Base-by-base conservation (phyloP, 2,329 filamentous ascomycete genomes). In the Pyrenophora teres region DNA sequence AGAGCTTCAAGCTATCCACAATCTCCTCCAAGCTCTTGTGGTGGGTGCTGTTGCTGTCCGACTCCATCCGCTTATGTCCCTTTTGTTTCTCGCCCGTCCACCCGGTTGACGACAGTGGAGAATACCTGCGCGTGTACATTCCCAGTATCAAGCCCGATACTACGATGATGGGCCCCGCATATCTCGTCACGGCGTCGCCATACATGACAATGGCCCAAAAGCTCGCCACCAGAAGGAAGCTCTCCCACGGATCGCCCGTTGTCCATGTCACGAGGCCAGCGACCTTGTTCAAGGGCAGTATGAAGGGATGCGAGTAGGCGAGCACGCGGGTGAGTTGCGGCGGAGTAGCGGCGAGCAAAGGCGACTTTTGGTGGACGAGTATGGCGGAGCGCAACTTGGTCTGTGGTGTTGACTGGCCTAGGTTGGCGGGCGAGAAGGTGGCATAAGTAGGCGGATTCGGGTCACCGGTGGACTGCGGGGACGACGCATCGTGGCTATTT, bases 1-100 rank as follows among this genome's bases (percentile, higher is more conserved):
- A 90, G 60, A 92, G 86, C 71, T 92, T 91, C 38, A 99, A 77
- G 0, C 90, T 96, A 64, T 97, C 92, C 50, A 99, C 89, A 54
- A 99, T 99, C 76, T 99, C 94, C 71, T 99, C 94, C 45, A 99
- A 76, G 43, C 92, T 97, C 78, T 97, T 97, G 67, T 96, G 90
- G 65, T 94, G 90, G 53, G 88, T 87, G 36, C 87, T 87, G 54
- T 82, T 86, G 64, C 91, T 89, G 7, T 73, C 71, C 6, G 80
- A 77, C 2, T 74, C 73, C 15, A 76, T 75, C 30, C 77, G 77
- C 53, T 78, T 82, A 48, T 83, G 78, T 27, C 74, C 76, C 47
- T 81, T 82, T 66, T 84, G 72, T 25, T 80, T 87, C 70, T 87
- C 84, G 5, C 83, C 83, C 0, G 83, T 86, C 83, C 89, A 91